Conservation (phyloP, 345 rosid species). For the Anastatica hierochuntica region DNA sequence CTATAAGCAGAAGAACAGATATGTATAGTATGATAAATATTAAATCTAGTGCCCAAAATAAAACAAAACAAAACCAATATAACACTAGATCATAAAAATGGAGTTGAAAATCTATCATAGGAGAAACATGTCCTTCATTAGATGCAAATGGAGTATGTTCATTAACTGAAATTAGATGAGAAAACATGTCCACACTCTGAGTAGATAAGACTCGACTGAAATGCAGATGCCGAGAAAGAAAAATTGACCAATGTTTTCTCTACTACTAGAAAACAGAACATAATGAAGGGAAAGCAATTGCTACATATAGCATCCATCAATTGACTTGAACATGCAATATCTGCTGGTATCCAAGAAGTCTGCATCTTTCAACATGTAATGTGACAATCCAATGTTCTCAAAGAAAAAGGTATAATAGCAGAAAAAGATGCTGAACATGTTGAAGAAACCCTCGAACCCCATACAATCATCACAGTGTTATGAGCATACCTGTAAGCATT, state of each 20-base stretch:
- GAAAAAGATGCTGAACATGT: not conserved
- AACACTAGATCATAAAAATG: not conserved
- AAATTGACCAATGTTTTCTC: not conserved
- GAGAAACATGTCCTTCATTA: not conserved
- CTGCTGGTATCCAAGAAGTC: not conserved
- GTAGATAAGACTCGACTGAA: no score
- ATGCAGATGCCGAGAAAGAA: no score
- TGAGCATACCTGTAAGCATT: slow-evolving; percentile 78
- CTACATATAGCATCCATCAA: no score
- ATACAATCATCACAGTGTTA: not conserved
- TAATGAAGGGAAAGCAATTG: not conserved
- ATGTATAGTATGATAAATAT: not conserved
- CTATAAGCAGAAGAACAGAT: slow-evolving; percentile 30
- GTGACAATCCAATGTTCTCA: slow-evolving; percentile 6
- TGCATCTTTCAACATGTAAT: not conserved
- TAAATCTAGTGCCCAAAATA: not conserved
- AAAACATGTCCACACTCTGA: not conserved
- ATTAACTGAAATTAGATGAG: not conserved
- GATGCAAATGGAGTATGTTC: not conserved
- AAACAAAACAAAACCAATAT: not conserved
- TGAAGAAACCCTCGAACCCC: not conserved
- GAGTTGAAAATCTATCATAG: not conserved
- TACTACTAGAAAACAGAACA: slow-evolving; percentile 1
- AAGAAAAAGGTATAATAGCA: not conserved
- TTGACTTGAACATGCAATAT: not conserved